Conservation (phyloP, 768 basidiomycete species). For the Psilocybe cyanescens region DNA sequence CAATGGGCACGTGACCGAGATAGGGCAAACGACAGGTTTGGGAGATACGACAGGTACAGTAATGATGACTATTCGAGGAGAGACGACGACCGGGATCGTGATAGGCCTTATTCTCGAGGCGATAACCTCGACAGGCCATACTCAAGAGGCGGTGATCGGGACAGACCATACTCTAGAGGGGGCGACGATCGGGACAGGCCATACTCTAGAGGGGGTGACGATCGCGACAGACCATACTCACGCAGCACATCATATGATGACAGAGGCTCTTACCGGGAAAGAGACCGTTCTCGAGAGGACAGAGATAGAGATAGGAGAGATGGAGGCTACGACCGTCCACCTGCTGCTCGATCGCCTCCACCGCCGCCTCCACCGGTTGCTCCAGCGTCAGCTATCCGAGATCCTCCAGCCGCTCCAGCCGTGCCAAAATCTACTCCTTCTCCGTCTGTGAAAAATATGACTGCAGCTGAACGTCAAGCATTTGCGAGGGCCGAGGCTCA, state of each 20-base stretch:
- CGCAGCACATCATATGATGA: slow-evolving; percentile 30
- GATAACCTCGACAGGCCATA: slow-evolving; percentile 23
- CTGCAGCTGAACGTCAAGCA: slow-evolving; percentile 79
- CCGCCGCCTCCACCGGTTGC: slow-evolving; percentile 60
- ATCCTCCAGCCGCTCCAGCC: slow-evolving; percentile 55
- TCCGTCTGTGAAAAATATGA: slow-evolving; percentile 75
- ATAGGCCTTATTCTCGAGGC: slow-evolving; percentile 30
- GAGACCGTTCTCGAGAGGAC: slow-evolving; percentile 29
- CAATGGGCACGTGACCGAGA: slow-evolving; percentile 84
- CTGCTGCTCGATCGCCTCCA: slow-evolving; percentile 53
- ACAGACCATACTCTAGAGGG: slow-evolving; percentile 24
- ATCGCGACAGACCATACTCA: slow-evolving; percentile 32
- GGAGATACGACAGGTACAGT: slow-evolving; percentile 62
- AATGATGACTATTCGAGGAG: slow-evolving; percentile 38
- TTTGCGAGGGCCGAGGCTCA: slow-evolving; percentile 81
- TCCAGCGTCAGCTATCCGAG: slow-evolving; percentile 37
- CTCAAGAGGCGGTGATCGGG: slow-evolving; percentile 26
- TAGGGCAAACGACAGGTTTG: slow-evolving; percentile 79
- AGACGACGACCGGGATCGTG: slow-evolving; percentile 54
- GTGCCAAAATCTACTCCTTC: slow-evolving; percentile 58
- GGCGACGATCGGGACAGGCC: slow-evolving; percentile 35
- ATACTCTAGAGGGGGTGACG: slow-evolving; percentile 29
- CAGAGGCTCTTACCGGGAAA: slow-evolving; percentile 26
- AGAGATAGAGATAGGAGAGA: slow-evolving; percentile 21
- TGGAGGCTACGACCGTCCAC: slow-evolving; percentile 46